Evolutionary conservation across 2,329 filamentous ascomycete species (phyloP).

Genomic region (Alternaria consortialis): DNA sequence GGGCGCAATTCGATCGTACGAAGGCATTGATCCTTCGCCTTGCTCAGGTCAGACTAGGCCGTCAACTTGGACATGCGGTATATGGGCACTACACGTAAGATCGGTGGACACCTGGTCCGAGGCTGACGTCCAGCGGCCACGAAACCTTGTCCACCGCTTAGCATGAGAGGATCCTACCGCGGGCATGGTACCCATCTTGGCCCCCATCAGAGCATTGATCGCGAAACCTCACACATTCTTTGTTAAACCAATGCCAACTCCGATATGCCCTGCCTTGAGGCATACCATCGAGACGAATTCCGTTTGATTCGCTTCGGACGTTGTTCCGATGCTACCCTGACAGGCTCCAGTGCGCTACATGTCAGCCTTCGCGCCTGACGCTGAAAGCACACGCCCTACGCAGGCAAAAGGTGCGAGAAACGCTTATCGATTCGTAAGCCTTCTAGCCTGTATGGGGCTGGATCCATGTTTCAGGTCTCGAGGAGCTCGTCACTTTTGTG

Average conservation of each 20-base stretch:
- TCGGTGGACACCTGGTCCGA: conserved; percentile 39
- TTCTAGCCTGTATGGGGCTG: conserved; percentile 27
- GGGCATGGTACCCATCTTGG: conserved; percentile 11
- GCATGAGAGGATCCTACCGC: conserved; percentile 9
- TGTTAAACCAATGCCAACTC: not conserved
- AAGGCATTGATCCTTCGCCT: conserved; percentile 26
- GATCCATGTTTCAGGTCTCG: conserved; percentile 40
- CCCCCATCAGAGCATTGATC: conserved; percentile 6
- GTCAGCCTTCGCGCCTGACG: conserved; percentile 27
- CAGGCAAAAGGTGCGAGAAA: conserved; percentile 19
- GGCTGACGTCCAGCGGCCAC: conserved; percentile 39
- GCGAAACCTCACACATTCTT: not conserved
- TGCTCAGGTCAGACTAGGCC: conserved; percentile 27
- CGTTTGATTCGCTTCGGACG: conserved; percentile 8
- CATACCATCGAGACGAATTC: not conserved
- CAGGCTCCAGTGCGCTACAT: conserved; percentile 22
- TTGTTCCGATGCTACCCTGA: conserved; percentile 15
- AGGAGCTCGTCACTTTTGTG: not conserved
- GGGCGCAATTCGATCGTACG: conserved; percentile 24
- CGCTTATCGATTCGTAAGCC: conserved; percentile 48
- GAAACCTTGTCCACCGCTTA: conserved; percentile 28
- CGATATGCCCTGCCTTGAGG: not conserved
- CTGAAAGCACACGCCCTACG: conserved; percentile 13
- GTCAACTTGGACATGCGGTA: conserved; percentile 30
- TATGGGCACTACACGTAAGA: conserved; percentile 44